Evolutionary conservation across 2,329 filamentous ascomycete species (phyloP), one percentile per base, ranked within the genome.

Genomic region (Pseudomassariella vexata): DNA sequence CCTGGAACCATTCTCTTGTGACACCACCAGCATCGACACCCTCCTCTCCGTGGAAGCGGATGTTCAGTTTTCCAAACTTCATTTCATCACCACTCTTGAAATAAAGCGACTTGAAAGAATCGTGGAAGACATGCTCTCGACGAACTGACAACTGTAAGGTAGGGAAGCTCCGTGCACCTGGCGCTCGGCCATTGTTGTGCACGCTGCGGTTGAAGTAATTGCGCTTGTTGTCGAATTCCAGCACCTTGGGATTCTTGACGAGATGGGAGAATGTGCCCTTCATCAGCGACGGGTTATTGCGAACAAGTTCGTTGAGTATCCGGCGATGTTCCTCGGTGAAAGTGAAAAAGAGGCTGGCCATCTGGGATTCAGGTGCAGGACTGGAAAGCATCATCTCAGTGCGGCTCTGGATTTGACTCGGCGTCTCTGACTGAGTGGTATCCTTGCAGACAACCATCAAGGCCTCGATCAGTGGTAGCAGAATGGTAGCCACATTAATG

Each of bases 361-460:
- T 90, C 33, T 79, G 79, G 29, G 77, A 78, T 51, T 94, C 87
- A 2, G 86, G 84, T 20, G 80, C 70, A 36, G 86, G 85, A 46
- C 83, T 94, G 15, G 83, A 78, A 22, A 88, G 61, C 10, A 81
- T 67, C 55, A 85, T 73, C 28, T 92, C 85, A 52, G 83, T 84
- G 40, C 57, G 63, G 22, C 59, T 35, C 55, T 71, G 55, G 49
- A 52, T 56, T 43, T 72, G 56, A 28, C 62, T 50, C 8, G 53
- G 60, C 17, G 77, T 64, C 39, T 92, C 85, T 50, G 80, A 82
- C 33, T 88, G 68, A 2, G 87, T 84, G 7, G 88, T 95, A 58
- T 96, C 96, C 68, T 96, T 98, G 73, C 94, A 98, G 18, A 98
- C 89, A 32, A 98, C 92, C 92, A 98, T 98, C 40, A 98, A 69